These are phyloP conservation scores for Phytophthora macrochlamydospora DNA, from an alignment of 352 stramenopile genomes.

Conservation along the genomic window DNA sequence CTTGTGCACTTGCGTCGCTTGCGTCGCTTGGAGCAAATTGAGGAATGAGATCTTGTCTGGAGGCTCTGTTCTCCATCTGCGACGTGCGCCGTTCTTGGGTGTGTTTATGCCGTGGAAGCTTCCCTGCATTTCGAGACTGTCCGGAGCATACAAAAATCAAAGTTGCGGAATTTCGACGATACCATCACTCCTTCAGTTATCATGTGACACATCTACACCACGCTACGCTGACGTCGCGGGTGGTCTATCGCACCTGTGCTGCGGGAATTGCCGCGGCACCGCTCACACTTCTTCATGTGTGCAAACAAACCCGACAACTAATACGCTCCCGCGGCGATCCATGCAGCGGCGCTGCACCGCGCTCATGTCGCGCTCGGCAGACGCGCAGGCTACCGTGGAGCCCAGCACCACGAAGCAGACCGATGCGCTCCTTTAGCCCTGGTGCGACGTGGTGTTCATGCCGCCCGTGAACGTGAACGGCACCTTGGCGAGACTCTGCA, in stretches of 20 bases:
- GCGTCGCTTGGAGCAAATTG: constrained; percentile 5
- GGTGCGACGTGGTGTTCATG: constrained; percentile 34
- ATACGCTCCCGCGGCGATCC: not conserved
- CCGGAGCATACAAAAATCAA: not conserved
- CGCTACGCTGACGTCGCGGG: not conserved
- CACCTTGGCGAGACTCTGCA: constrained; percentile 85
- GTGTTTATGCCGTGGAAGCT: not conserved
- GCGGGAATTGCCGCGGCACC: not conserved
- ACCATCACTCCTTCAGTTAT: not conserved
- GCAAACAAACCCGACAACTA: not conserved
- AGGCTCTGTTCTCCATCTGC: not conserved
- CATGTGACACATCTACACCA: not conserved
- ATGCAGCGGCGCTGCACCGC: not conserved
- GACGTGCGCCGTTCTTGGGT: not conserved
- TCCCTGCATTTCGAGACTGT: constrained; percentile 2
- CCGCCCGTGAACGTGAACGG: constrained; percentile 65
- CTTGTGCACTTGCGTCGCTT: not conserved
- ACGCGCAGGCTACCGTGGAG: not conserved
- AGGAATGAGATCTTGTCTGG: constrained; percentile 7
- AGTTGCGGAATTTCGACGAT: not conserved
- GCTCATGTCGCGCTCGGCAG: not conserved
- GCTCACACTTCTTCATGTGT: not conserved
- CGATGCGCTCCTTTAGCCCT: constrained; percentile 11
- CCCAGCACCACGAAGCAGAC: not conserved
- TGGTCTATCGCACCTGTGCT: not conserved